phyloP scores from a whole-genome alignment of 2,329 filamentous ascomycete species.

The Nemania sp. region DNA sequence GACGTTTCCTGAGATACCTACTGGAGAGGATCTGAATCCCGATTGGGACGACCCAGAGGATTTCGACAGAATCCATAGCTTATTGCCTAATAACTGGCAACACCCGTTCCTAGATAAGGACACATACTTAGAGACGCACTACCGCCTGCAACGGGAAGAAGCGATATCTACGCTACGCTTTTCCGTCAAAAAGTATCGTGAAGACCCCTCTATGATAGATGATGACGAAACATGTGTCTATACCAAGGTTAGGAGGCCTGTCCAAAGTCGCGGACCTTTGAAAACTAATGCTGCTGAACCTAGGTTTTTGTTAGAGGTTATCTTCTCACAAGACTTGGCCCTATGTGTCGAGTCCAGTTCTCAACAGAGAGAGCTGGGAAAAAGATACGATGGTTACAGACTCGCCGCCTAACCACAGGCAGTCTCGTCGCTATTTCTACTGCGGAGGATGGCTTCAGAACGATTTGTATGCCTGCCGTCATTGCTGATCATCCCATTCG shows the following conservation, averaged over 20 bases:
- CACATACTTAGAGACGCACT: slow-evolving; percentile 79
- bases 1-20: slow-evolving; percentile 66
- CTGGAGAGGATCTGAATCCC: slow-evolving; percentile 63
- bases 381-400: slow-evolving; percentile 72
- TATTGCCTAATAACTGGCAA: slow-evolving; percentile 66
- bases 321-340: slow-evolving; percentile 70
- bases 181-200: slow-evolving; percentile 69
- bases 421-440: slow-evolving; percentile 66
- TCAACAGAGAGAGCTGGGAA: slow-evolving; percentile 74
- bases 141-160: slow-evolving; percentile 81
- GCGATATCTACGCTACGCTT: slow-evolving; percentile 75
- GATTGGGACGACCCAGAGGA: slow-evolving; percentile 42
- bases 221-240: slow-evolving; percentile 72
- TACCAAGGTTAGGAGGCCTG: slow-evolving; percentile 66
- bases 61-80: slow-evolving; percentile 47
- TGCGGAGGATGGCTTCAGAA: slow-evolving; percentile 70
- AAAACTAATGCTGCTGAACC: background rate
- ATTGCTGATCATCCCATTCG: slow-evolving; percentile 77
- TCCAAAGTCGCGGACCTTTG: background rate
- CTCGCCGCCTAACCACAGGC: slow-evolving; percentile 64
- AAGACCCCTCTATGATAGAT: slow-evolving; percentile 68
- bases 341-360: slow-evolving; percentile 77
- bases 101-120: slow-evolving; percentile 70
- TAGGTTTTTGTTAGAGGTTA: slow-evolving; percentile 77
- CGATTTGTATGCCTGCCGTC: slow-evolving; percentile 74